A percentile compares a stretch with the other conserved stretches of the same genome.
phyloP scores from a whole-genome alignment of 371 early-diverging fungal genomes.

The Dipsacomyces acuminosporus region DNA sequence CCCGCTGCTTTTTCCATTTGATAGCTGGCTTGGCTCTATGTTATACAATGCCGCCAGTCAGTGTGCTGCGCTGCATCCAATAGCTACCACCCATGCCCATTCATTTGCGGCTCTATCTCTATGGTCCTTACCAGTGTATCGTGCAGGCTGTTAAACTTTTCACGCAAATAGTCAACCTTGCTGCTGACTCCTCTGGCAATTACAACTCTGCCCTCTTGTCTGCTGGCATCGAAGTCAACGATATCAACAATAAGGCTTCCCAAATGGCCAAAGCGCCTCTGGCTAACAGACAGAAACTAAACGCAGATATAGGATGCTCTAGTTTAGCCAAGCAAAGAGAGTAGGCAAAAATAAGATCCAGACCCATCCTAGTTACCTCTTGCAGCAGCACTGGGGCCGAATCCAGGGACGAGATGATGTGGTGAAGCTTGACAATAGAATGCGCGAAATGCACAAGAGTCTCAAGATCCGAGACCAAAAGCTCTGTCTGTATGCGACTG shows the following conservation, averaged over 20 bases:
- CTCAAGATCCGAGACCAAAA: constrained; percentile 21
- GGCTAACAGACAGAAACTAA: constrained; percentile 21
- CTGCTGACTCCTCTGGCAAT: constrained; percentile 10
- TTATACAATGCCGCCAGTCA: no score
- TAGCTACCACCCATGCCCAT: no score
- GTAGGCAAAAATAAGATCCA: no score
- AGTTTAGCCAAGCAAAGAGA: no score
- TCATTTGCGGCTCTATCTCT: no score
- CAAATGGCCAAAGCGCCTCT: constrained; percentile 7
- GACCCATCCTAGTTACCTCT: constrained; percentile 21
- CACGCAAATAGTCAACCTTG: constrained; percentile 27
- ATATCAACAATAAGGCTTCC: constrained; percentile 20
- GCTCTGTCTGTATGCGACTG: constrained; percentile 16
- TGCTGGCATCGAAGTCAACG: constrained; percentile 29
- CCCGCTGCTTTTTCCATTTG: constrained; percentile 17
- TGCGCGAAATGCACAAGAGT: constrained; percentile 21
- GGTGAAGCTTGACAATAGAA: constrained; percentile 15
- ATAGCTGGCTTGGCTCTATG: constrained; percentile 20
- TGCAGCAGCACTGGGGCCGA: constrained; percentile 7
- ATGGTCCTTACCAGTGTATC: constrained; percentile 11
- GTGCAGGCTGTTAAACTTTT: constrained; percentile 13
- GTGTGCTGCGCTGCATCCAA: no score
- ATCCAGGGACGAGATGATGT: constrained; percentile 6
- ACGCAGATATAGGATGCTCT: no score
- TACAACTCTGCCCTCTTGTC: constrained; percentile 12